phyloP scores from a whole-genome alignment of 1,284 basidiomycete genomes.

The Rhizoctonia solani region DNA sequence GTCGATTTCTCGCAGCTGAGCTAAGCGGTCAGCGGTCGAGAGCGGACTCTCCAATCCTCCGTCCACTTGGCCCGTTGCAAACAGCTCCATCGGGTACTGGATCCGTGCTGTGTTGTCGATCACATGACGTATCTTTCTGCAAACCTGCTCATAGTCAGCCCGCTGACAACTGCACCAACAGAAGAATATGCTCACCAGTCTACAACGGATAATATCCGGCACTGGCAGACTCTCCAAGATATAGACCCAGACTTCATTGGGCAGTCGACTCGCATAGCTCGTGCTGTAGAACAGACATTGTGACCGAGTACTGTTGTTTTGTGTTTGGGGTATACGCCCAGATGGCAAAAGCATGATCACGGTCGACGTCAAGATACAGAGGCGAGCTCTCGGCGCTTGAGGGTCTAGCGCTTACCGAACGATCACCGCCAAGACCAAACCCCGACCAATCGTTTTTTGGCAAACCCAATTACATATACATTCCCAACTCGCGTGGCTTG shows the following conservation, averaged over 20 bases:
- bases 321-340: conserved; percentile 20
- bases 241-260: conserved; percentile 24
- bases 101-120: conserved; percentile 16
- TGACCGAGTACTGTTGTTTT: background rate
- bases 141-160: background rate
- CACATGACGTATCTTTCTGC: conserved; percentile 25
- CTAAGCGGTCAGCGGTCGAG: conserved; percentile 23
- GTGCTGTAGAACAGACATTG: conserved; percentile 27
- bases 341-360: conserved; percentile 28
- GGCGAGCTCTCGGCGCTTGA: background rate
- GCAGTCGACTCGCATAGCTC: background rate
- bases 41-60: conserved; percentile 16
- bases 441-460: too few species aligned
- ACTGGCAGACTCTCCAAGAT: conserved; percentile 17
- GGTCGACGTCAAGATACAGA: conserved; percentile 5
- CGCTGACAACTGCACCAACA: background rate
- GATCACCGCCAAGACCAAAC: too few species aligned
- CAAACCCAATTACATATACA: too few species aligned
- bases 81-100: conserved; percentile 30
- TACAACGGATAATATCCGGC: conserved; percentile 1
- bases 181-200: conserved; percentile 13
- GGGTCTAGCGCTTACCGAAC: background rate
- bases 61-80: conserved; percentile 25
- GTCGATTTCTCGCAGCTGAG: conserved; percentile 29
- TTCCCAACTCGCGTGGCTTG: too few species aligned